Conservation (phyloP, 2,329 filamentous ascomycete genomes). For the Tolypocladium tropicale region DNA sequence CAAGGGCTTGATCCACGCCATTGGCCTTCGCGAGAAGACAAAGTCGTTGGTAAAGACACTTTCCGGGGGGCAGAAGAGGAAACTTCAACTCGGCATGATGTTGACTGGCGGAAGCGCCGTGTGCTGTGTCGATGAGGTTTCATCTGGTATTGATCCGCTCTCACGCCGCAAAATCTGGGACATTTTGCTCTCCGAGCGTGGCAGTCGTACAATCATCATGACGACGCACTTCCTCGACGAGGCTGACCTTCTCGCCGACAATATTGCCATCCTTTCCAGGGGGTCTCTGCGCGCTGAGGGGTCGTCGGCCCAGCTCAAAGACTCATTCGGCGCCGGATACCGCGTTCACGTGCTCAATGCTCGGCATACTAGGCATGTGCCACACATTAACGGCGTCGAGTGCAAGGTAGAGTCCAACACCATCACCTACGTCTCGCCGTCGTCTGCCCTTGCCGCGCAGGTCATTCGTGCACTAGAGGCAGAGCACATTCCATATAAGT, state of each 20-base stretch:
- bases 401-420: slow-evolving; percentile 57
- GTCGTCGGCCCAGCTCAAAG: slow-evolving; percentile 77
- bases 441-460: slow-evolving; percentile 58
- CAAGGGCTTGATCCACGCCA: slow-evolving; percentile 51
- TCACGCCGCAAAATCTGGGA: slow-evolving; percentile 89
- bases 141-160: slow-evolving; percentile 77
- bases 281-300: slow-evolving; percentile 73
- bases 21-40: slow-evolving; percentile 68
- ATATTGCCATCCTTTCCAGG: slow-evolving; percentile 80
- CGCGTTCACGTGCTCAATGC: slow-evolving; percentile 63
- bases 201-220: slow-evolving; percentile 69
- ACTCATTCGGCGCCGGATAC: slow-evolving; percentile 74
- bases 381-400: slow-evolving; percentile 42
- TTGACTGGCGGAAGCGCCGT: slow-evolving; percentile 80
- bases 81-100: slow-evolving; percentile 91
- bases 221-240: slow-evolving; percentile 94
- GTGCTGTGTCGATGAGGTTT: slow-evolving; percentile 88
- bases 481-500: slow-evolving; percentile 61
- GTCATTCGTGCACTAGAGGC: slow-evolving; percentile 62
- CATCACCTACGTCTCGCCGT: slow-evolving; percentile 59
- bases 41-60: slow-evolving; percentile 65
- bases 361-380: slow-evolving; percentile 33
- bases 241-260: slow-evolving; percentile 79
- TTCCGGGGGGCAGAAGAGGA: slow-evolving; percentile 85
- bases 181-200: slow-evolving; percentile 77